phyloP scores from a whole-genome alignment of 2,329 filamentous ascomycete species.

The Cordyceps pruinosa region DNA sequence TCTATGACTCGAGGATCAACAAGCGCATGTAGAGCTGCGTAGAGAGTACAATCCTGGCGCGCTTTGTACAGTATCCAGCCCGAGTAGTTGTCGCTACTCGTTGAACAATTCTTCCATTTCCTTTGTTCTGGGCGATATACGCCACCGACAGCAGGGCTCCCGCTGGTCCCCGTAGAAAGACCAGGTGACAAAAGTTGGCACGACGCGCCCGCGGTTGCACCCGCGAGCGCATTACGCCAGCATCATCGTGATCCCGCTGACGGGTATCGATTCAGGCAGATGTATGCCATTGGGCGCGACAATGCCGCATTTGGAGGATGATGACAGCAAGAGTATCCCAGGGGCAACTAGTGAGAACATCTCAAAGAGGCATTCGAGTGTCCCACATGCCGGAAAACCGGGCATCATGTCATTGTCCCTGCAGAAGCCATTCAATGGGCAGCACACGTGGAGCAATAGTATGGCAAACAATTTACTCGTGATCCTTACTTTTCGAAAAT shows the following conservation, averaged over 20 bases:
- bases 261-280: not conserved
- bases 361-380: not conserved
- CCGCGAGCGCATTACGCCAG: not conserved
- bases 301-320: not conserved
- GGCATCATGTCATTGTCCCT: not conserved
- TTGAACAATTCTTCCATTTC: not conserved
- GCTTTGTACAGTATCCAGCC: not conserved
- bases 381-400: not conserved
- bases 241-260: not conserved
- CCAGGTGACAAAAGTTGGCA: too few species aligned
- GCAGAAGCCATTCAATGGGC: not conserved
- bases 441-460: not conserved
- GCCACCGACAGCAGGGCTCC: not conserved
- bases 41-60: too few species aligned
- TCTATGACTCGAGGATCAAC: not conserved
- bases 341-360: not conserved
- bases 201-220: not conserved
- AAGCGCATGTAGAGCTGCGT: not conserved
- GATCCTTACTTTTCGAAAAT: not conserved
- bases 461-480: not conserved
- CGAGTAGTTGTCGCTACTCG: not conserved
- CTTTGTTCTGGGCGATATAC: not conserved
- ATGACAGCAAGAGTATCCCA: not conserved
- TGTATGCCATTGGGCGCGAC: not conserved
- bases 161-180: not conserved